These are phyloP conservation scores for Ogataea paraovalis DNA, from an alignment of 805 yeast species.

Conservation along the genomic window DNA sequence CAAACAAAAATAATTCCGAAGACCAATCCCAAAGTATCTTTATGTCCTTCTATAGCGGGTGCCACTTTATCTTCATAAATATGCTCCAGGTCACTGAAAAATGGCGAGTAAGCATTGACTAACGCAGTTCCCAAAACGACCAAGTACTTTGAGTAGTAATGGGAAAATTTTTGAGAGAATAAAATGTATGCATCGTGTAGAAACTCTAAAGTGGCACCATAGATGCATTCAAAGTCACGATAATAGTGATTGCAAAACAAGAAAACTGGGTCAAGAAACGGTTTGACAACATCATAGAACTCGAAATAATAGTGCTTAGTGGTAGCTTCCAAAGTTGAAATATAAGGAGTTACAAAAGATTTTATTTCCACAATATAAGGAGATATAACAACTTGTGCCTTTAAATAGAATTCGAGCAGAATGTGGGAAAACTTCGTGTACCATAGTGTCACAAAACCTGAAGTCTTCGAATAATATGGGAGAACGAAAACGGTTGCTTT, in stretches of 20 bases:
- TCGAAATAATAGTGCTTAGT: not conserved
- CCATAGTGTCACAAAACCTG: conserved; percentile 1
- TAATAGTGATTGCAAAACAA: not conserved
- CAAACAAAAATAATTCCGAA: conserved; percentile 11
- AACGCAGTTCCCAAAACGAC: conserved; percentile 9
- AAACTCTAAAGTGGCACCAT: not conserved
- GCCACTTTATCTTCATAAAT: conserved; percentile 8
- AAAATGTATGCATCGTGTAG: conserved; percentile 2
- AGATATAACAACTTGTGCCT: not conserved
- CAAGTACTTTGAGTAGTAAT: conserved; percentile 11
- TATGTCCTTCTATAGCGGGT: conserved; percentile 12
- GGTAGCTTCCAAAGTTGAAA: not conserved
- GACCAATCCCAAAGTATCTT: conserved; percentile 14
- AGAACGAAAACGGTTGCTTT: not conserved
- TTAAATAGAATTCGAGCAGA: not conserved
- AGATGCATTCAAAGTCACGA: not conserved
- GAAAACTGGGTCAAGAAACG: not conserved
- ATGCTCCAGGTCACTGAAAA: conserved; percentile 14
- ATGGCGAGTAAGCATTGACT: conserved; percentile 12
- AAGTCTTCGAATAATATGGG: not conserved
- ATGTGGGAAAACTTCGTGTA: not conserved
- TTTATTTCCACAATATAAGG: not conserved
- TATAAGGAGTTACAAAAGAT: not conserved
- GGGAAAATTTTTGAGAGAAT: conserved; percentile 1
- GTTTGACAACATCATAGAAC: not conserved